Conservation (phyloP, 306 rosid species). For the Erythrophleum fordii region DNA sequence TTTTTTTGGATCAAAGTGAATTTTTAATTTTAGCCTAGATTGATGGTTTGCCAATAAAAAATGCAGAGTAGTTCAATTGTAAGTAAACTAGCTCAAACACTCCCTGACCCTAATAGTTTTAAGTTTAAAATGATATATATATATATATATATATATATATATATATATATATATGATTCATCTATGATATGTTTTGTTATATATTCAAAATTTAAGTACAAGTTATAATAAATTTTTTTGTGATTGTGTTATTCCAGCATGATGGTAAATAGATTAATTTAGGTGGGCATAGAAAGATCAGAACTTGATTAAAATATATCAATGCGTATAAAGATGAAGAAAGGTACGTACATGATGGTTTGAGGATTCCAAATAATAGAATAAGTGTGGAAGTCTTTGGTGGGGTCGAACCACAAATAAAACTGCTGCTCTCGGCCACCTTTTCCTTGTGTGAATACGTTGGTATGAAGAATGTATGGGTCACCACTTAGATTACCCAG, state of each 20-base stretch:
- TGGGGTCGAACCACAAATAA: slow-evolving; percentile 77
- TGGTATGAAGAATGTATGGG: slow-evolving; percentile 71
- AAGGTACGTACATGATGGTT: slow-evolving; percentile 61
- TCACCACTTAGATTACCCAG: slow-evolving; percentile 74
- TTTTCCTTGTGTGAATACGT: slow-evolving; percentile 59
- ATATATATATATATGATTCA: too few species aligned
- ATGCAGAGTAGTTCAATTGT: too few species aligned
- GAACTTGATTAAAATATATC: background rate
- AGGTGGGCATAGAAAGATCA: background rate
- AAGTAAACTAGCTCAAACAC: background rate
- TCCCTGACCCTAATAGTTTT: background rate
- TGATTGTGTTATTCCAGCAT: too few species aligned
- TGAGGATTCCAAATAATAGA: slow-evolving; percentile 73
- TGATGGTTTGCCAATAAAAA: too few species aligned
- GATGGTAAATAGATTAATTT: slow-evolving; percentile 5
- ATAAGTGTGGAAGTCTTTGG: slow-evolving; percentile 73
- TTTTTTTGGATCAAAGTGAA: too few species aligned
- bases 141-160: too few species aligned
- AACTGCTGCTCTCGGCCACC: slow-evolving; percentile 70
- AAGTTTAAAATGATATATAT: too few species aligned
- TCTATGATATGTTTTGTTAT: too few species aligned
- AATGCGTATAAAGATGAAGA: too few species aligned
- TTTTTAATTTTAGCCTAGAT: too few species aligned
- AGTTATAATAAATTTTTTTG: too few species aligned
- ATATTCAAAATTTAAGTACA: too few species aligned